A percentile compares a stretch with the other conserved stretches of the same genome.
Conservation (phyloP, 1,139 yeast species). For the Nakaseomyces glabratus region DNA sequence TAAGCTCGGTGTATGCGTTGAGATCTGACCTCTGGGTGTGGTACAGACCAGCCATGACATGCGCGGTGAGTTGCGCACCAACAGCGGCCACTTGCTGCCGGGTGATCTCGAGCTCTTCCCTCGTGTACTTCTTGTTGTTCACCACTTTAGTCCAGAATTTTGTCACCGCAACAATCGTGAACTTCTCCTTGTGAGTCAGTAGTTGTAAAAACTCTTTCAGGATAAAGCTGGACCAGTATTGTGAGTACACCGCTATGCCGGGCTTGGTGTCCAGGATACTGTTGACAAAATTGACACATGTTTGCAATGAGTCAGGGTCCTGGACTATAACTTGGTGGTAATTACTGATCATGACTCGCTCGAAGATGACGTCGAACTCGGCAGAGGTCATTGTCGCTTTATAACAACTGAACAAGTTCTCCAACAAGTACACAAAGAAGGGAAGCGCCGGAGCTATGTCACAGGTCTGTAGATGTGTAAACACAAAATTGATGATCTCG, state of each 20-base stretch:
- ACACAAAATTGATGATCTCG: slow-evolving; percentile 24
- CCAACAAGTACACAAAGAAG: slow-evolving; percentile 25
- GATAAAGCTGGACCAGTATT: slow-evolving; percentile 32
- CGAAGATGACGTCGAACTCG: slow-evolving; percentile 27
- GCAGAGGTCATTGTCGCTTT: slow-evolving; percentile 17
- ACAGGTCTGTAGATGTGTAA: slow-evolving; percentile 16
- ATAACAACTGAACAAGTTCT: slow-evolving; percentile 20
- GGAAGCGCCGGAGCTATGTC: slow-evolving; percentile 24
- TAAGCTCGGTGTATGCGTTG: slow-evolving; percentile 26
- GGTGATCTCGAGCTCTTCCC: slow-evolving; percentile 38
- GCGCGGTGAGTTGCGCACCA: slow-evolving; percentile 23
- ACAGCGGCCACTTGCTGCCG: slow-evolving; percentile 23
- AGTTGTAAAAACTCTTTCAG: slow-evolving; percentile 36
- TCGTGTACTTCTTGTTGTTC: slow-evolving; percentile 44
- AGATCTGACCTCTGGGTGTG: slow-evolving; percentile 30
- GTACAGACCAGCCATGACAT: slow-evolving; percentile 26
- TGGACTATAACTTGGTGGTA: slow-evolving; percentile 24
- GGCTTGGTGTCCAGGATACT: slow-evolving; percentile 47
- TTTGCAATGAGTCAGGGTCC: slow-evolving; percentile 35
- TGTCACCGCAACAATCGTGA: slow-evolving; percentile 51
- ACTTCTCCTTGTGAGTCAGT: slow-evolving; percentile 50
- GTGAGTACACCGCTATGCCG: slow-evolving; percentile 36
- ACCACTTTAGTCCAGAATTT: slow-evolving; percentile 59
- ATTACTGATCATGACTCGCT: slow-evolving; percentile 20
- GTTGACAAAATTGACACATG: slow-evolving; percentile 49